A percentile compares a stretch with the other conserved stretches of the same genome.
Evolutionary conservation across 805 yeast genomes (phyloP).

Genomic region (Yarrowia sp.): DNA sequence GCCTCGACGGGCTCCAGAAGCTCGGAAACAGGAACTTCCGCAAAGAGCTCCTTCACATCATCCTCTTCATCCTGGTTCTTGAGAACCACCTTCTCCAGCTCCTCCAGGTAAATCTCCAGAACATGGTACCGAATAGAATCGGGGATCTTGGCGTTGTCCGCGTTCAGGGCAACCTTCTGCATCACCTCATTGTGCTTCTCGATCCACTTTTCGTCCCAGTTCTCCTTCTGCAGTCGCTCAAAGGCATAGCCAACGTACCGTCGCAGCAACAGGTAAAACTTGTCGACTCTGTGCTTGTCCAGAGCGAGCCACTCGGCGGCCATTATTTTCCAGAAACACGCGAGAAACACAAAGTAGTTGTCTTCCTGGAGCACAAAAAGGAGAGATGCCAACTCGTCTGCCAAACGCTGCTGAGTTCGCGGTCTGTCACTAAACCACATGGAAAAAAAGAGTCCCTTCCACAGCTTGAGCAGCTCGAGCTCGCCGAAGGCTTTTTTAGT

Average conservation of each 20-base stretch:
- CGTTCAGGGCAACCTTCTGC: slow-evolving; percentile 41
- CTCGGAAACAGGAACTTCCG: no score
- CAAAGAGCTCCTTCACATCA: slow-evolving; percentile 32
- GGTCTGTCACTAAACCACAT: slow-evolving; percentile 98
- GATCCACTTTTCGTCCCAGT: slow-evolving; percentile 56
- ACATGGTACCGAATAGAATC: slow-evolving; percentile 81
- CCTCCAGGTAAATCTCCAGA: slow-evolving; percentile 80
- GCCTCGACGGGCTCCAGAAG: slow-evolving; percentile 37
- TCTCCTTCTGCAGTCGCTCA: slow-evolving; percentile 49
- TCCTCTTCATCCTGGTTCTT: slow-evolving; percentile 43
- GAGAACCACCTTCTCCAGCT: slow-evolving; percentile 65
- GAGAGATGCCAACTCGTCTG: slow-evolving; percentile 63
- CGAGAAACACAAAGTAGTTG: slow-evolving; percentile 52
- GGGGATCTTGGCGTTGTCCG: slow-evolving; percentile 60
- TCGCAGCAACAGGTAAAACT: slow-evolving; percentile 77
- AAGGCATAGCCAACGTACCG: slow-evolving; percentile 67
- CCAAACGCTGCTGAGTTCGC: slow-evolving; percentile 82
- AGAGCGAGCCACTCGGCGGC: slow-evolving; percentile 78
- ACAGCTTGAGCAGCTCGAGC: slow-evolving; percentile 72
- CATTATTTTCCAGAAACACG: slow-evolving; percentile 80
- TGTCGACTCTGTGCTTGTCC: slow-evolving; percentile 83
- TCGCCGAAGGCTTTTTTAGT: slow-evolving; percentile 43
- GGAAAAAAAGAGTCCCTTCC: slow-evolving; percentile 94
- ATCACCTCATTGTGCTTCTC: slow-evolving; percentile 44
- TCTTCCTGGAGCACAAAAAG: slow-evolving; percentile 39